phyloP scores from a whole-genome alignment of 2,329 filamentous ascomycete species.

The Leptographium radiaticola region DNA sequence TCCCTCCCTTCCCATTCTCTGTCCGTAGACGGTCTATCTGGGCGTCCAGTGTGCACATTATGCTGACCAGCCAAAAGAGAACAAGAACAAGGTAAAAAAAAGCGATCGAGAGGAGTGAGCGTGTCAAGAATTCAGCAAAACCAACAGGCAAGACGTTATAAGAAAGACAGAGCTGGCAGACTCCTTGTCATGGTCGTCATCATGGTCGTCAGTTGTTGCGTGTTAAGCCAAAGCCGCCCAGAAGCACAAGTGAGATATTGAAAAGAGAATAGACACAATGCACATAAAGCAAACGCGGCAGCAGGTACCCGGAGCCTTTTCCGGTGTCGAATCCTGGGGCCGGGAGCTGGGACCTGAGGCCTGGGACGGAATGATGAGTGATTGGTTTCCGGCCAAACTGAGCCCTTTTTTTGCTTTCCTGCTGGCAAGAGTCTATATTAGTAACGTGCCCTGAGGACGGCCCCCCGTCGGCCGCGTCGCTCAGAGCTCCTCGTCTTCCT shows the following conservation, averaged over 20 bases:
- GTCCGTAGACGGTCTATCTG: neutral
- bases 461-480: neutral
- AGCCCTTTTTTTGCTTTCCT: neutral
- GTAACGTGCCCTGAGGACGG: neutral
- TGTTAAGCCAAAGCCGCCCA: neutral
- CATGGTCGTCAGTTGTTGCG: slow-evolving; percentile 9
- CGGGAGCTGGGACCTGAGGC: too few relatives aligned
- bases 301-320: neutral
- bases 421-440: neutral
- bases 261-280: neutral
- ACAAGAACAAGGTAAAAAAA: neutral
- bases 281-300: neutral
- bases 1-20: too few relatives aligned
- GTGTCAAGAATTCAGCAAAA: too few relatives aligned
- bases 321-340: too few relatives aligned
- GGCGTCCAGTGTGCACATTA: too few relatives aligned
- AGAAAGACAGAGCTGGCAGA: neutral
- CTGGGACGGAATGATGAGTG: too few relatives aligned
- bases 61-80: neutral
- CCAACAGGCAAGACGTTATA: neutral
- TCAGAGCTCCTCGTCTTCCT: slow-evolving; percentile 9
- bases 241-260: neutral
- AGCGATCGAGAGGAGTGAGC: neutral
- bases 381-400: too few relatives aligned
- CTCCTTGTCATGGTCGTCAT: slow-evolving; percentile 8